Conservation (phyloP, 345 rosid species). For the Melastoma malabathricum region DNA sequence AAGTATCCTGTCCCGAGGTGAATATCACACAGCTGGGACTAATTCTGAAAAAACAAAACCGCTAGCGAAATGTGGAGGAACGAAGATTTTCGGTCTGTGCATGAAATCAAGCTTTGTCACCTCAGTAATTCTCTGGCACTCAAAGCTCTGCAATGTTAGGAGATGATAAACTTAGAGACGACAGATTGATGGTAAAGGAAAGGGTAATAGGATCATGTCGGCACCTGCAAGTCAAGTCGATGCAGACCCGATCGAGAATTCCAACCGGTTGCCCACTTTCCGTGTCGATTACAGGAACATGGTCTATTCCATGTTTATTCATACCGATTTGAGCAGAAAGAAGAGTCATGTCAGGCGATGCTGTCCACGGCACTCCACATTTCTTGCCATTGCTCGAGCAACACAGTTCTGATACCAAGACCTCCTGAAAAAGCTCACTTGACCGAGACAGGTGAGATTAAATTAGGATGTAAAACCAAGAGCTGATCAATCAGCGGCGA, state of each 20-base stretch:
- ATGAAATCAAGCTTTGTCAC: constrained; percentile 1
- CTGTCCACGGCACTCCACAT: constrained; percentile 52
- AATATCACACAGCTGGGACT: too few species aligned
- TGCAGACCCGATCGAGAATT: constrained; percentile 66
- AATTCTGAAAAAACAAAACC: too few species aligned
- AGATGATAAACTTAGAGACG: background rate
- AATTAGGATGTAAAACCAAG: background rate
- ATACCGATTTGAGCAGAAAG: constrained; percentile 40
- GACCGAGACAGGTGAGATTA: background rate
- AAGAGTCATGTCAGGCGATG: constrained; percentile 68
- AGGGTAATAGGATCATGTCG: background rate
- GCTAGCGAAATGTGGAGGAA: background rate
- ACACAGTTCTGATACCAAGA: constrained; percentile 53
- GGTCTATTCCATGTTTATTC: constrained; percentile 39
- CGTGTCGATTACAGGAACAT: constrained; percentile 48
- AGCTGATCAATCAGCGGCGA: background rate
- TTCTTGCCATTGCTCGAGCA: constrained; percentile 21
- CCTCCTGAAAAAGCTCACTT: constrained; percentile 25
- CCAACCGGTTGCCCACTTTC: constrained; percentile 49
- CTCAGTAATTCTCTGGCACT: constrained; percentile 24
- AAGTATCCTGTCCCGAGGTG: too few species aligned
- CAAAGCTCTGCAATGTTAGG: constrained; percentile 21
- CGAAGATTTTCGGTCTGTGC: background rate
- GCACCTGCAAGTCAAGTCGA: constrained; percentile 59
- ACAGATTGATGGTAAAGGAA: background rate